phyloP scores from a whole-genome alignment of 2,329 filamentous ascomycete genomes.

The Lecanicillium sp. region DNA sequence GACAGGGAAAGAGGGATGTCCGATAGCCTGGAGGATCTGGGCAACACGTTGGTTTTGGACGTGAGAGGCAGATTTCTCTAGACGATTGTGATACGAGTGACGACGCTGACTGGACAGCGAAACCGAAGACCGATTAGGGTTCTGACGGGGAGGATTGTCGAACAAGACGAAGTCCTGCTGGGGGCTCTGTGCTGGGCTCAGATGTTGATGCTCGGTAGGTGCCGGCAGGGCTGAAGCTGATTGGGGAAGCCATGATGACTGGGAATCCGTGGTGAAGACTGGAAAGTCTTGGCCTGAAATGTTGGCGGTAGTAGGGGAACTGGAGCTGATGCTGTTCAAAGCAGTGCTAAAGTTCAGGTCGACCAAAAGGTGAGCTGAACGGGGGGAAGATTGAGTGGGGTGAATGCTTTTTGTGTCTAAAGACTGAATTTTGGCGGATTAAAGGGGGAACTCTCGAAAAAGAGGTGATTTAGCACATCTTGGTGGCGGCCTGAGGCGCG shows the following conservation, averaged over 20 bases:
- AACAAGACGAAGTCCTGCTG: slow-evolving; percentile 76
- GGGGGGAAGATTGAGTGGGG: slow-evolving; percentile 38
- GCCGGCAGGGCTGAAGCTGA: slow-evolving; percentile 57
- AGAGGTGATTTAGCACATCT: slow-evolving; percentile 51
- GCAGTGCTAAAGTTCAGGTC: slow-evolving; percentile 62
- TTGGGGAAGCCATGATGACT: slow-evolving; percentile 75
- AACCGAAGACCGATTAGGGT: slow-evolving; percentile 28
- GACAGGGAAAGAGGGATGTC: slow-evolving; percentile 46
- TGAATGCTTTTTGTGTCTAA: slow-evolving; percentile 28
- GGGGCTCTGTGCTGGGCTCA: slow-evolving; percentile 35
- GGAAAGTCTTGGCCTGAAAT: slow-evolving; percentile 58
- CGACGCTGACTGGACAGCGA: slow-evolving; percentile 34
- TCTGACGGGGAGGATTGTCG: slow-evolving; percentile 40
- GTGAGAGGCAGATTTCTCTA: slow-evolving; percentile 27
- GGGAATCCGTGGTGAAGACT: slow-evolving; percentile 80
- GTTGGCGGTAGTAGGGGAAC: slow-evolving; percentile 49
- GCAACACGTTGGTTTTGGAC: slow-evolving; percentile 52
- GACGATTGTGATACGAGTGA: slow-evolving; percentile 40
- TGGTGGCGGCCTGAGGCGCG: slow-evolving; percentile 35
- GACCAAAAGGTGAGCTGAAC: slow-evolving; percentile 49
- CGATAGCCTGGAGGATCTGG: slow-evolving; percentile 51
- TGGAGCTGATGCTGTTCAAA: slow-evolving; percentile 48
- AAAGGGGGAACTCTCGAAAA: slow-evolving; percentile 26
- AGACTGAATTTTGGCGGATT: slow-evolving; percentile 48
- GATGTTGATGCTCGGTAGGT: slow-evolving; percentile 49